phyloP scores from a whole-genome alignment of 2,329 filamentous ascomycete genomes.

The Calonectria naviculata region DNA sequence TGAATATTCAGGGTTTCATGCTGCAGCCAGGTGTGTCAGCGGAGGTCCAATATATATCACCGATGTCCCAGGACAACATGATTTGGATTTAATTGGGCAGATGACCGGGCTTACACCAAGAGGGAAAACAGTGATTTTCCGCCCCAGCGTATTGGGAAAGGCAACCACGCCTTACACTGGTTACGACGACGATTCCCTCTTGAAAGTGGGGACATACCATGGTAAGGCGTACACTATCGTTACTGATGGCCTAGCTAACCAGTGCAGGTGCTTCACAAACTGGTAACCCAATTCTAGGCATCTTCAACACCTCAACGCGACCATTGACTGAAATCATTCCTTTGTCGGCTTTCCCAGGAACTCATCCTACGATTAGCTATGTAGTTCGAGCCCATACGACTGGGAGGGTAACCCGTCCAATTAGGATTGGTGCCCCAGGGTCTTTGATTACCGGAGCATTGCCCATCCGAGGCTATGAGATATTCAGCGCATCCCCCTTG shows the following conservation, averaged over 20 bases:
- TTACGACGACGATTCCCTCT: slow-evolving; percentile 78
- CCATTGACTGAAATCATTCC: slow-evolving; percentile 76
- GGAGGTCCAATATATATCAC: slow-evolving; percentile 97
- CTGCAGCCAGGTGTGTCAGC: slow-evolving; percentile 87
- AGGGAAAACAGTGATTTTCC: slow-evolving; percentile 82
- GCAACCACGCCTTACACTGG: slow-evolving; percentile 78
- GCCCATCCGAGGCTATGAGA: slow-evolving; percentile 78
- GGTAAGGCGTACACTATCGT: slow-evolving; percentile 54
- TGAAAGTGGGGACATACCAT: slow-evolving; percentile 85
- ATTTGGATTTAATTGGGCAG: slow-evolving; percentile 79
- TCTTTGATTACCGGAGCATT: slow-evolving; percentile 73
- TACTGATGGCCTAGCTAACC: slow-evolving; percentile 7
- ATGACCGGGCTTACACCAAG: slow-evolving; percentile 81
- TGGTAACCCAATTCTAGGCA: slow-evolving; percentile 81
- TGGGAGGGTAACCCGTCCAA: slow-evolving; percentile 68
- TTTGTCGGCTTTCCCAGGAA: slow-evolving; percentile 79
- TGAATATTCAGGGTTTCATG: slow-evolving; percentile 84
- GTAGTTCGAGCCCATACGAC: slow-evolving; percentile 79
- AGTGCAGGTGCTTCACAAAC: slow-evolving; percentile 62
- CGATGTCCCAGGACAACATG: slow-evolving; percentile 85
- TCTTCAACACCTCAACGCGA: slow-evolving; percentile 82
- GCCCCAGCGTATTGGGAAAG: slow-evolving; percentile 80
- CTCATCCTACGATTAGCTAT: slow-evolving; percentile 68
- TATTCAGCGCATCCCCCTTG: slow-evolving; percentile 80
- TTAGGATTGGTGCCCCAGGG: slow-evolving; percentile 54